Conservation (phyloP, 441 rosid species). For the Aquilaria agallochum region DNA sequence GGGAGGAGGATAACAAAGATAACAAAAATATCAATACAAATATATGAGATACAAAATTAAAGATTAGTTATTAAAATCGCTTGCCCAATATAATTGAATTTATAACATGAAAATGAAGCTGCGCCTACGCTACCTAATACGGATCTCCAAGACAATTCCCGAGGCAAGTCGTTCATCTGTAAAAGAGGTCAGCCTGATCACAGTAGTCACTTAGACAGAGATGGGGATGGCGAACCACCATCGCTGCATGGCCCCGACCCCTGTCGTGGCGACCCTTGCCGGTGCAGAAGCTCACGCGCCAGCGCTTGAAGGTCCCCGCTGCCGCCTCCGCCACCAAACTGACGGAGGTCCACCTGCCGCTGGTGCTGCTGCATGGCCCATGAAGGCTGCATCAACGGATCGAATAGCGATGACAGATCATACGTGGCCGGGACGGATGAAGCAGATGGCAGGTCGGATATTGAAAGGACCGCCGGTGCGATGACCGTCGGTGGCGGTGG, state of each 20-base stretch:
- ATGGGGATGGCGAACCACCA: constrained; percentile 31
- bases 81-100: constrained; percentile 17
- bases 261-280: constrained; percentile 35
- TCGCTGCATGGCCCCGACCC: constrained; percentile 32
- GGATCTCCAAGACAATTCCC: constrained; percentile 10
- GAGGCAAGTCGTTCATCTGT: constrained; percentile 7
- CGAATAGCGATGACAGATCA: constrained; percentile 60
- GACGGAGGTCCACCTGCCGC: constrained; percentile 50
- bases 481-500: constrained; percentile 33
- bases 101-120: constrained; percentile 19
- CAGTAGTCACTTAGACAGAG: constrained; percentile 29
- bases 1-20: not conserved
- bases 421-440: constrained; percentile 40
- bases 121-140: constrained; percentile 6
- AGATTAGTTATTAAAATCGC: constrained; percentile 22
- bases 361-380: constrained; percentile 73
- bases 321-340: constrained; percentile 26
- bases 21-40: not conserved
- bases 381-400: constrained; percentile 53
- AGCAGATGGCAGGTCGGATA: constrained; percentile 65
- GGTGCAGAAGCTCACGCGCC: constrained; percentile 58
- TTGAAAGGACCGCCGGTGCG: constrained; percentile 41
- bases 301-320: constrained; percentile 65
- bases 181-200: constrained; percentile 15
- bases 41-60: not conserved